phyloP scores from a whole-genome alignment of 2,329 filamentous ascomycete genomes.

The Exophiala oligosperma region DNA sequence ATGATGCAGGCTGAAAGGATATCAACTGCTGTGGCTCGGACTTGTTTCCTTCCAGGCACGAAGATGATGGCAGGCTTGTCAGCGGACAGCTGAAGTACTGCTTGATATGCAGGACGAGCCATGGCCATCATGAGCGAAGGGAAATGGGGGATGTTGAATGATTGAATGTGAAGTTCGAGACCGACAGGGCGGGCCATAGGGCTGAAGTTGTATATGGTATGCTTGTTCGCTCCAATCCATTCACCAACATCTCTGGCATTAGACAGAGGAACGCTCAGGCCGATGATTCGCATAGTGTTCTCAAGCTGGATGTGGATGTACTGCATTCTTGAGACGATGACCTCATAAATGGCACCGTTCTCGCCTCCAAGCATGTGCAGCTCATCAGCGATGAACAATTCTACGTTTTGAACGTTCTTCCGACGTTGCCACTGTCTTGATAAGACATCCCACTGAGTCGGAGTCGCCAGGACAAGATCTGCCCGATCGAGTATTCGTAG shows the following conservation, averaged over 20 bases:
- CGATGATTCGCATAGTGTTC: conserved; percentile 80
- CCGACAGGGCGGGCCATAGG: conserved; percentile 86
- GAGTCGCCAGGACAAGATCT: conserved; percentile 89
- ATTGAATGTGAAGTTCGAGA: conserved; percentile 90
- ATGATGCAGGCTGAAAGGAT: conserved; percentile 82
- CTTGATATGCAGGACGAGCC: conserved; percentile 89
- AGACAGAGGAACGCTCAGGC: conserved; percentile 84
- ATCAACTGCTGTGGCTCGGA: conserved; percentile 81
- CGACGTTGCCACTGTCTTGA: conserved; percentile 95
- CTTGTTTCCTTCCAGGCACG: conserved; percentile 90
- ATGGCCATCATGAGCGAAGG: conserved; percentile 98
- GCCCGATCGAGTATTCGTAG: conserved; percentile 83
- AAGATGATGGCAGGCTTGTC: conserved; percentile 91
- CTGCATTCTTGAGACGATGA: conserved; percentile 96
- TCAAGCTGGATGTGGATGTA: conserved; percentile 89
- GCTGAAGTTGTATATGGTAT: conserved; percentile 98
- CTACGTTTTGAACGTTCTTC: conserved; percentile 89
- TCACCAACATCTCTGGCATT: conserved; percentile 94
- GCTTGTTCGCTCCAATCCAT: conserved; percentile 97
- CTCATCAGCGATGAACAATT: conserved; percentile 92
- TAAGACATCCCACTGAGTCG: conserved; percentile 91
- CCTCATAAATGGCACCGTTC: conserved; percentile 88
- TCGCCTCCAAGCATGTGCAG: conserved; percentile 88
- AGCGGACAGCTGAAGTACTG: conserved; percentile 82
- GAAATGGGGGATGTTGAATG: conserved; percentile 93